These are phyloP conservation scores for Verbena officinalis DNA, from an alignment of 257 asterid species.

Conservation along the genomic window DNA sequence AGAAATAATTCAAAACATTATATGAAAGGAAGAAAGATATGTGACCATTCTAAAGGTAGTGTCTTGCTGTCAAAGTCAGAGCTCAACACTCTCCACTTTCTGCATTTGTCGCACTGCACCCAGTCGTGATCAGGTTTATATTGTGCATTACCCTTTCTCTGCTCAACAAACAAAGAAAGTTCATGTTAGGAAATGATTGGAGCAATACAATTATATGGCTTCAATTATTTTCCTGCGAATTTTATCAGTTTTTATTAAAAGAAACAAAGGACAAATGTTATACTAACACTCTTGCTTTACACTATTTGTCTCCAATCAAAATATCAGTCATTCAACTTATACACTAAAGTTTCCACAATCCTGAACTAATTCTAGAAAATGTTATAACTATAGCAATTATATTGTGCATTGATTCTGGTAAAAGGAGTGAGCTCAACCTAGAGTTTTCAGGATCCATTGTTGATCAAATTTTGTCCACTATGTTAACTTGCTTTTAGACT, in stretches of 20 bases:
- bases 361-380: background rate
- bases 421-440: background rate
- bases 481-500: background rate
- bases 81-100: constrained; percentile 78
- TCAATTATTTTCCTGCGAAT: background rate
- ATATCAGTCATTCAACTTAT: too few species aligned
- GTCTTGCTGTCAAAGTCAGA: constrained; percentile 52
- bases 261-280: too few species aligned
- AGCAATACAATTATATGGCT: background rate
- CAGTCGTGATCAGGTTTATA: constrained; percentile 76
- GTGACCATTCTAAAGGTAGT: constrained; percentile 72
- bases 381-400: background rate
- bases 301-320: too few species aligned
- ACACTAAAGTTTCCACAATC: too few species aligned
- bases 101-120: constrained; percentile 88
- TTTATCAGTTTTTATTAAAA: background rate
- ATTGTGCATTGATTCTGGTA: background rate
- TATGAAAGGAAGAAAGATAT: constrained; percentile 13
- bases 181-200: constrained; percentile 8
- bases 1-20: constrained; percentile 9
- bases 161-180: constrained; percentile 33
- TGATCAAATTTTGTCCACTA: background rate
- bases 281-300: too few species aligned
- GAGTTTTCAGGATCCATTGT: background rate
- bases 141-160: constrained; percentile 49